Evolutionary conservation across 2,329 filamentous ascomycete genomes (phyloP), one percentile per base, ranked within the genome.

Genomic region (Sclerotinia borealis): DNA sequence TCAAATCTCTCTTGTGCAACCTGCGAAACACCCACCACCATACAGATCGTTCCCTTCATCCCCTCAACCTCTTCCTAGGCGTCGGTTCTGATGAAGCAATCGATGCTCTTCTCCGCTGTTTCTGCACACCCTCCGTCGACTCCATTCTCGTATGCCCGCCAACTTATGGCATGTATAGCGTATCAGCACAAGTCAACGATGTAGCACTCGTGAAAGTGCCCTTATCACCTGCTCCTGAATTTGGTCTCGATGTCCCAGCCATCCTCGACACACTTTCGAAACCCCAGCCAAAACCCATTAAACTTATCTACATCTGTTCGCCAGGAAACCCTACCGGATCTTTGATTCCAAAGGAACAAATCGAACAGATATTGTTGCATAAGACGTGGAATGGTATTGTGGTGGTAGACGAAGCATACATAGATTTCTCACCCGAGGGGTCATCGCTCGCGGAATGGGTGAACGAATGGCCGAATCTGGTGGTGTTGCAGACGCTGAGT

Each of bases 131-230:
- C 0, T 91, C 89, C 51, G 83, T 83, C 68, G 95, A 99, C 78
- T 92, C 90, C 74, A 96, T 99, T 74, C 84, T 99, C 41, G 93
- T 92, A 48, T 98, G 93, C 74, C 95, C 95, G 22, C 95, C 95
- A 1, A 99, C 95, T 0, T 99, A 99, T 76, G 95, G 95, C 78
- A 99, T 99, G 95, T 99, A 99, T 80, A 82, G 86, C 52, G 95
- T 99, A 22, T 96, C 91, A 8, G 95, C 95, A 1, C 90, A 96
- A 74, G 89, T 97, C 69, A 99, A 99, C 79, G 95, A 98, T 73
- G 82, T 99, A 25, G 83, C 83, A 51, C 85, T 98, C 31, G 88
- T 96, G 70, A 91, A 90, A 74, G 87, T 98, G n/a, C 92, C 93
- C 0, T 81, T 98, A 27, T 83, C 90, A 54, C 82, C 84, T 1